A percentile compares a stretch with the other conserved stretches of the same genome.
Evolutionary conservation across 169 alveolate genomes (phyloP).

Genomic region (Eimeria sp.): DNA sequence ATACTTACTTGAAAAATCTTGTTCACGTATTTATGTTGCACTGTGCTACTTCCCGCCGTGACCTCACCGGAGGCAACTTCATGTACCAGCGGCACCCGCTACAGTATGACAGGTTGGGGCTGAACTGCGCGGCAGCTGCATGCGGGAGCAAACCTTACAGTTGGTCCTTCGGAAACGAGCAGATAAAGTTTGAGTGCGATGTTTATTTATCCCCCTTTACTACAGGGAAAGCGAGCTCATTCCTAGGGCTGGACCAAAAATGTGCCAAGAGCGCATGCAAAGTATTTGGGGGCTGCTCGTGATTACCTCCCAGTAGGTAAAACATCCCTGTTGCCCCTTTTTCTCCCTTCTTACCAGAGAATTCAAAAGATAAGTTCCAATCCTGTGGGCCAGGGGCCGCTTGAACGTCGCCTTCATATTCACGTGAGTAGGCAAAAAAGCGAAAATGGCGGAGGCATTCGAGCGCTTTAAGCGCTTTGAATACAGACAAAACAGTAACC

Average conservation of each 20-base stretch:
- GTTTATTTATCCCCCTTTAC: not conserved
- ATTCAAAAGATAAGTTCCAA: not conserved
- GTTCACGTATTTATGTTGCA: too few species aligned
- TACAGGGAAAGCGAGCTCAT: not conserved
- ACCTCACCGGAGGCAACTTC: not conserved
- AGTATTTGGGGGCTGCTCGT: constrained; percentile 69
- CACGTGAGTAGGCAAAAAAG: not conserved
- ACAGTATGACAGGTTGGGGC: constrained; percentile 14
- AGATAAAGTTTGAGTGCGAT: not conserved
- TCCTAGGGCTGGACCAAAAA: not conserved
- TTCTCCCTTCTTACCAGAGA: not conserved
- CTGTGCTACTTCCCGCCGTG: not conserved
- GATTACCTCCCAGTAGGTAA: constrained; percentile 53
- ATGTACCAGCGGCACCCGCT: not conserved
- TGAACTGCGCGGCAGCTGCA: constrained; percentile 30
- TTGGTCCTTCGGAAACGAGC: not conserved
- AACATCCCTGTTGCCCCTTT: constrained; percentile 14
- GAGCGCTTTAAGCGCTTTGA: constrained; percentile 96
- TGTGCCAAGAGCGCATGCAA: constrained; percentile 62
- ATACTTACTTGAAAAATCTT: not conserved
- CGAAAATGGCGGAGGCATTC: constrained; percentile 95
- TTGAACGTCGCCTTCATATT: not conserved
- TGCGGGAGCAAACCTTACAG: not conserved
- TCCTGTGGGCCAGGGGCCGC: constrained; percentile 23
- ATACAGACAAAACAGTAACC: constrained; percentile 90